Evolutionary conservation across 2,329 filamentous ascomycete species (phyloP), one percentile per base, ranked within the genome.

Genomic region (Boeremia lycopersici): DNA sequence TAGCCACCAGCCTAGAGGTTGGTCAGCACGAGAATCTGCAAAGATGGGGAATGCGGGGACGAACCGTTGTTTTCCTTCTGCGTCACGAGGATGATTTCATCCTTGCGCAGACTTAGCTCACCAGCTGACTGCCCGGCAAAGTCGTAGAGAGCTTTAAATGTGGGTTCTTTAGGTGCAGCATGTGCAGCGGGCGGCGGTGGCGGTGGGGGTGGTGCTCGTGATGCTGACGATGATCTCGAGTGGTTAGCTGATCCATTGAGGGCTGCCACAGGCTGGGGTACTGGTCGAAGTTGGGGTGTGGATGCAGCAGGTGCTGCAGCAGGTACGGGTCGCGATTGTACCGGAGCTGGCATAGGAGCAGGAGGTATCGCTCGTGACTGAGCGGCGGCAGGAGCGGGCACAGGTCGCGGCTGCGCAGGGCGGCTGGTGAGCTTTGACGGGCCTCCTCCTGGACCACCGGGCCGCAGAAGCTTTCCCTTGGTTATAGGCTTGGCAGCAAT

Each of bases 61-160:
- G 75, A 85, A 96, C 93, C 95, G 73, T 98, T 98, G 74, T 84
- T 88, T 77, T 97, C 93, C 77, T 97, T 97, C 70, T 95, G 89
- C n/a, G 96, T 84, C 70, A 99, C 87, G 73, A 96, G 86, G 48
- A 99, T 84, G 43, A 96, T 76, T 60, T 98, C 90, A 45, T 89
- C 92, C 44, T 89, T 87, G 53, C 75, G 84, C 60, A 99, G 85
- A 13, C 89, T 88, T 46, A 99, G 81, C 76, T 98, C 93, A 63
- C 96, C 96, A 53, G 88, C 85, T 60, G 85, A 90, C 64, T 93
- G 89, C 13, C 92, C 92, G 49, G 82, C 84, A 74, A 98, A 99
- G 68, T 97, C 93, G 74, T 98, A 99, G 41, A 98, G 76, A 4
- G 92, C 95, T 79, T 92, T 95, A 68, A 90, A 96, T 64, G 88